Evolutionary conservation across 129 eudicot species (phyloP).

Genomic region (Helianthus annuus): HanXRQr2.0-SUNRISE NC_035433.2:116904121-116904620

Average conservation of each 20-base stretch:
- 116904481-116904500: too few relatives aligned
- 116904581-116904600: too few relatives aligned
- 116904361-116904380: constrained; percentile 74
- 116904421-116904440: neutral
- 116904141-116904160: constrained; percentile 11
- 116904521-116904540: too few relatives aligned
- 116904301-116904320: constrained; percentile 4
- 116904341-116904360: constrained; percentile 91
- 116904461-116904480: neutral
- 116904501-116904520: too few relatives aligned
- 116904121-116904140: constrained; percentile 6
- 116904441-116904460: neutral
- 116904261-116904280: constrained; percentile 77
- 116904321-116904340: constrained; percentile 1
- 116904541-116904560: too few relatives aligned
- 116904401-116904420: constrained; percentile 31
- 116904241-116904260: constrained; percentile 97
- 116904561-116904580: too few relatives aligned
- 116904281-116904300: neutral
- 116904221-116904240: constrained; percentile 62
- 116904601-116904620: too few relatives aligned
- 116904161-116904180: constrained; percentile 64
- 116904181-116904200: constrained; percentile 79
- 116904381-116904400: constrained; percentile 47
- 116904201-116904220: constrained; percentile 62